Evolutionary conservation across 352 stramenopile genomes (phyloP), one percentile per base, ranked within the genome.

Genomic region (Pythium apleroticum): DNA sequence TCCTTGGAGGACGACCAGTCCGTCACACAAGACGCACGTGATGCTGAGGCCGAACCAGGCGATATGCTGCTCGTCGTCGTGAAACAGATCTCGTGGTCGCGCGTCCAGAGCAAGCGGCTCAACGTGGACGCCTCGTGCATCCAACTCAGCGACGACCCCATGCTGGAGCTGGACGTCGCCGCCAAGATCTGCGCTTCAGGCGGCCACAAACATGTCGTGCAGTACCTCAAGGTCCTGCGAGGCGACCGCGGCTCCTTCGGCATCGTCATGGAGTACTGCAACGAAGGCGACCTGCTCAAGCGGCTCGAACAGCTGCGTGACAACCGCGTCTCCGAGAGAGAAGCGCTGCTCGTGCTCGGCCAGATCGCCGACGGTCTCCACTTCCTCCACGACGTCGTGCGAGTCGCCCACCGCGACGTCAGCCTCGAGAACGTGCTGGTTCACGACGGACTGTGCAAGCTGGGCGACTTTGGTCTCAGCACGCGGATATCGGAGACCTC

Each of bases 211-310:
- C 62, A 77, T 46, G 48, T 77, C 22, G 55, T 77, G 4, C 37
- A 41, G 41, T 72, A 63, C 24, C 35, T 63, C 39, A 54, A 65
- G 27, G 52, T 66, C 2, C n/a, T 68, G 39, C 68, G 65, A 8
- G 60, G 33, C 22, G 48, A 66, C 22, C 50, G 61, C 55, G 63
- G 50, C 1, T 63, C 35, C 12, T 60, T 68, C 37, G 60, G 65
- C 12, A 59, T 77, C 22, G 68, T 77, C 41, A 70, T 78, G 56
- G 72, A 78, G 62, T 75, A 73, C 60, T 78, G 72, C 57, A 71
- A 72, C 49, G 43, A 74, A 63, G 68, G 64, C 15, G 72, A 78
- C 31, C 33, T 78, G 45, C 59, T 73, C 19, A 52, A 43, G 30
- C 63, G 55, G 2, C 52, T 75, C 6, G 61, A 75, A 10, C 39